Percentiles rank a stretch among this genome's conserved stretches.
phyloP scores from a whole-genome alignment of 208 protist species.

The Balamuthia mandrillaris region DNA sequence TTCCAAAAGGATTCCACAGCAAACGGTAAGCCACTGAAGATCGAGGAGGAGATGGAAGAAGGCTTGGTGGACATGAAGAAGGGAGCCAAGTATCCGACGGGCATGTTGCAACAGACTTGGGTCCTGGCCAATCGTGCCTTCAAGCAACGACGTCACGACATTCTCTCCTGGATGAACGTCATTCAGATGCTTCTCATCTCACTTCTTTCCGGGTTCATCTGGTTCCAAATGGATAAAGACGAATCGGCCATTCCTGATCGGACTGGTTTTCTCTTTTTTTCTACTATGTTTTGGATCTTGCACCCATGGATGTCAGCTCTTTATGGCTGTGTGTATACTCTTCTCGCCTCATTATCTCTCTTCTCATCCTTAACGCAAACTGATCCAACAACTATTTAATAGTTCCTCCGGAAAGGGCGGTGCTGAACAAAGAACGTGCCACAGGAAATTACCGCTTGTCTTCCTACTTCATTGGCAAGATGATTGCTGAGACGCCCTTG shows the following conservation, averaged over 20 bases:
- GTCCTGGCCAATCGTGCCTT: conserved; percentile 31
- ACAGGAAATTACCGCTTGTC: conserved; percentile 12
- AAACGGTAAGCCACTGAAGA: background rate
- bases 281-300: background rate
- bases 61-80: background rate
- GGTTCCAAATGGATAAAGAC: conserved; percentile 48
- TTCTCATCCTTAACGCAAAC: background rate
- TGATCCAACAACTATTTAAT: background rate
- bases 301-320: background rate
- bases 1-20: background rate
- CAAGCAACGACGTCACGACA: conserved; percentile 15
- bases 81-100: background rate
- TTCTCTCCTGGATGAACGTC: conserved; percentile 34
- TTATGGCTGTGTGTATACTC: background rate
- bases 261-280: conserved; percentile 8
- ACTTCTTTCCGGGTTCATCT: conserved; percentile 42
- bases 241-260: conserved; percentile 41
- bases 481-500: conserved; percentile 38
- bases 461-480: conserved; percentile 45
- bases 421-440: conserved; percentile 35
- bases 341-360: too few relatives aligned
- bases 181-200: conserved; percentile 42
- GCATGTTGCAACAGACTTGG: conserved; percentile 5
- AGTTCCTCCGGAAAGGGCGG: background rate
- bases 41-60: background rate